Evolutionary conservation across 192 early-diverging fungal species (phyloP), one percentile per base, ranked within the genome.

Genomic region (Entomortierella parvispora): DNA sequence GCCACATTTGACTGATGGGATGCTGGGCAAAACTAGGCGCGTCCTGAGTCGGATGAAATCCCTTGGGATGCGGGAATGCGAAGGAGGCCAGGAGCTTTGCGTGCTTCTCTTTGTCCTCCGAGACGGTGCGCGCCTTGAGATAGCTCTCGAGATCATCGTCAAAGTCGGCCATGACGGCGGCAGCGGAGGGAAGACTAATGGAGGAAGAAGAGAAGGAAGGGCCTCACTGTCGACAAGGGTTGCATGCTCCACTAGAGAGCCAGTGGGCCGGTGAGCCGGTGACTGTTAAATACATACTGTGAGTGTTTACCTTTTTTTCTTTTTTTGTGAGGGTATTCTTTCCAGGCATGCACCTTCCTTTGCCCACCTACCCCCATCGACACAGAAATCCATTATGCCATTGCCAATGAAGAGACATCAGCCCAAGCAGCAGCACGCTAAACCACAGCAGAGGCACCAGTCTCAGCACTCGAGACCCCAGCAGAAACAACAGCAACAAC

Each of bases 1-100:
- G 82, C 87, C 88, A 91, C 43, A 64, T 86, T 83, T 58, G 69
- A 77, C 32, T 79, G 62, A 62, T 80, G 63, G 76, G 65, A 49
- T 81, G 45, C 9, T 63, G 55, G 3, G 74, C 74, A 22, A 77
- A 77, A 53, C 54, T 51, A 18, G 74, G 74, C 3, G 65, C 60
- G 28, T 77, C 61, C n/a, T 51, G 65, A 0, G 74, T 68, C 11
- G 74, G 40, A 4, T 53, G 54, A 26, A 68, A 77, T 4, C 43
- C 61, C 26, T 68, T 48, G 1, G 74, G 74, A 37, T 77, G 74
- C 8, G 74, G 74, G 26, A 49, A 51, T 14, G 61, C 46, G 15
- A 63, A 53, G 5, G 62, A 3, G 29, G 46, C 43, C 26, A 48
- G 29, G 20, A 32, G 12, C 23, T 11, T 64, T 17, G 42, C 65